Evolutionary conservation across 371 early-diverging fungal genomes (phyloP).

Genomic region (Saksenaea vasiformis): DNA sequence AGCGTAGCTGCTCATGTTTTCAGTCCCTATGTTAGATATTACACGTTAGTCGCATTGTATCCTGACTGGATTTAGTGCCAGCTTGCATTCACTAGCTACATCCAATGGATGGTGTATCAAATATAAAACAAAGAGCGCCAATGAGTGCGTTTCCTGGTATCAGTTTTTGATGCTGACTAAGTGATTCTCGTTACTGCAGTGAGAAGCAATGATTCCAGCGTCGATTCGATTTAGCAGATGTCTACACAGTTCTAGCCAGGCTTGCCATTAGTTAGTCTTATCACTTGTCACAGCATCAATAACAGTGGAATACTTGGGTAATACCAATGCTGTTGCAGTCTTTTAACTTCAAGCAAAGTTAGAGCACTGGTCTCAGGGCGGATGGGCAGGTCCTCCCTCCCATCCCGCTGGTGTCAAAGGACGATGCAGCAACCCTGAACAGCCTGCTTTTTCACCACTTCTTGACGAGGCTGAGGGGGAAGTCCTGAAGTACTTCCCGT

Average conservation of each 20-base stretch:
- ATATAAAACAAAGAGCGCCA: slow-evolving; percentile 1
- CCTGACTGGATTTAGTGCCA: slow-evolving; percentile 1
- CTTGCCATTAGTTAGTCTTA: slow-evolving; percentile 3
- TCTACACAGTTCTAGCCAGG: slow-evolving; percentile 3
- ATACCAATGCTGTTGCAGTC: background rate
- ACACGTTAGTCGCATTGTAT: slow-evolving; percentile 1
- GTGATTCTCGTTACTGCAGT: background rate
- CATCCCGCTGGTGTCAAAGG: background rate
- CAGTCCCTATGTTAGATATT: slow-evolving; percentile 2
- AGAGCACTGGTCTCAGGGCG: slow-evolving; percentile 1
- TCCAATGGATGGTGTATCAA: background rate
- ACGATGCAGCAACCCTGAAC: background rate
- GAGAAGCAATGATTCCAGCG: slow-evolving; percentile 3
- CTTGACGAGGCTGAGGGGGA: background rate
- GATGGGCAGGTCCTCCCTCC: slow-evolving; percentile 1
- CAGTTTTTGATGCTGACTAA: slow-evolving; percentile 1
- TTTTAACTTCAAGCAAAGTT: slow-evolving; percentile 1
- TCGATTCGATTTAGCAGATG: slow-evolving; percentile 3
- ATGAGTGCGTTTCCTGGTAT: slow-evolving; percentile 3
- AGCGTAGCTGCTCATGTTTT: slow-evolving; percentile 3
- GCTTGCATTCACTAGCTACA: slow-evolving; percentile 1
- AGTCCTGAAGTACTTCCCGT: background rate
- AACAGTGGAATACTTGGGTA: slow-evolving; percentile 3
- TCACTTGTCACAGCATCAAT: slow-evolving; percentile 3
- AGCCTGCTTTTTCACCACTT: background rate